These are phyloP conservation scores for Fragilaria radians DNA, from an alignment of 108 stramenopile genomes.

Conservation along the genomic window DNA sequence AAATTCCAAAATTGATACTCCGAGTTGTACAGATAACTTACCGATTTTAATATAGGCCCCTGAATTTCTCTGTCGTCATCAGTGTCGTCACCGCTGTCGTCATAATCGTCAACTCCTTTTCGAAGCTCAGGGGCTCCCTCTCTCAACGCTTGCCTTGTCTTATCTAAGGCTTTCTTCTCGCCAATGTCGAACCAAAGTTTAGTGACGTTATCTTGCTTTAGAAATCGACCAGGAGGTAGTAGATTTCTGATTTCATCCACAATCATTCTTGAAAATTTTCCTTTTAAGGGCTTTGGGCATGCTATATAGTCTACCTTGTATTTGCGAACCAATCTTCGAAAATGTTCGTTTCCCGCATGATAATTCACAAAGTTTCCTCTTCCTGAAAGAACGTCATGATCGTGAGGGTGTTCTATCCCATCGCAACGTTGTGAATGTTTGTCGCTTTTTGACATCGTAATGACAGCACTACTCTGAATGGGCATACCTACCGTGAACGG, in stretches of 20 bases:
- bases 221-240: slow-evolving; percentile 76
- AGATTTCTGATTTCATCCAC: slow-evolving; percentile 64
- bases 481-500: too few relatives aligned
- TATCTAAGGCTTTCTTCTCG: slow-evolving; percentile 83
- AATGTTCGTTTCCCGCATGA: slow-evolving; percentile 75
- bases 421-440: too few relatives aligned
- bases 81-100: too few relatives aligned
- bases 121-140: slow-evolving; percentile 79
- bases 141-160: slow-evolving; percentile 78
- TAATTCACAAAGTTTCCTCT: slow-evolving; percentile 82
- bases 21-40: too few relatives aligned
- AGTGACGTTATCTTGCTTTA: slow-evolving; percentile 71
- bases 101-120: slow-evolving; percentile 35
- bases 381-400: slow-evolving; percentile 74
- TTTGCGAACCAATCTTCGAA: slow-evolving; percentile 59
- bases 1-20: too few relatives aligned
- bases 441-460: too few relatives aligned
- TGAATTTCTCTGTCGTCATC: too few relatives aligned
- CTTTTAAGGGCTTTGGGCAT: slow-evolving; percentile 72
- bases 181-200: slow-evolving; percentile 85
- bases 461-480: too few relatives aligned
- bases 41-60: too few relatives aligned
- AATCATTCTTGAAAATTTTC: slow-evolving; percentile 61
- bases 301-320: slow-evolving; percentile 76
- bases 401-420: slow-evolving; percentile 47